Percentiles rank a stretch among this genome's conserved stretches.
Conservation (phyloP, 2,329 filamentous ascomycete species). For the Grosmannia huntii region DNA sequence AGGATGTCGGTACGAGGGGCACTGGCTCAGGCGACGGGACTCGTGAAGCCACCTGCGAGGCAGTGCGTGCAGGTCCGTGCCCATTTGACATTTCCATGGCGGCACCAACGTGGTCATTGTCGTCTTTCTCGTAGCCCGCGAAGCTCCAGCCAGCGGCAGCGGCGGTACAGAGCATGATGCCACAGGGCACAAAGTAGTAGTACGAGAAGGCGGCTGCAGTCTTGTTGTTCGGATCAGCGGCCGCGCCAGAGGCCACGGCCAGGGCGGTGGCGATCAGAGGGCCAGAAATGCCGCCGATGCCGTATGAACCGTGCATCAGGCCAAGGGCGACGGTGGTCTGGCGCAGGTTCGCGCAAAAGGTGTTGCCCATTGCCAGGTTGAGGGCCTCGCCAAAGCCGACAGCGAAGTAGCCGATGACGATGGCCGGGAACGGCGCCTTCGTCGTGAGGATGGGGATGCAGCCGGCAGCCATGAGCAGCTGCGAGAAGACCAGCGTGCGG, state of each 20-base stretch:
- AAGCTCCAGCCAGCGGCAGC: constrained; percentile 54
- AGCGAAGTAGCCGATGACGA: constrained; percentile 58
- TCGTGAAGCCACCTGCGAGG: not conserved
- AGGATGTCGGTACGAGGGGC: not conserved
- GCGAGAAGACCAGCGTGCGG: constrained; percentile 46
- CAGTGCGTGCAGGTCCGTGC: not conserved
- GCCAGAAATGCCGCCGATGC: constrained; percentile 50
- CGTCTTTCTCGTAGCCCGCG: constrained; percentile 54
- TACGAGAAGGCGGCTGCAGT: constrained; percentile 22
- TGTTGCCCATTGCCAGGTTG: constrained; percentile 44
- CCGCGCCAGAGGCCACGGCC: constrained; percentile 41
- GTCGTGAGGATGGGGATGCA: constrained; percentile 54
- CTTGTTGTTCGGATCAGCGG: not conserved
- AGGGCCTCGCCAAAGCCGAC: constrained; percentile 46
- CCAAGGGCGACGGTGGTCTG: constrained; percentile 45
- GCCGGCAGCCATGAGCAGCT: constrained; percentile 42
- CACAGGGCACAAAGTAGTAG: constrained; percentile 59
- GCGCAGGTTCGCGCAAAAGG: constrained; percentile 25
- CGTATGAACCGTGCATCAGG: constrained; percentile 54
- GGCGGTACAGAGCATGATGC: constrained; percentile 43
- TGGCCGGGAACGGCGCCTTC: constrained; percentile 53
- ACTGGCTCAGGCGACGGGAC: not conserved
- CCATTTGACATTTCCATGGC: not conserved
- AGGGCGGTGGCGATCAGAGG: constrained; percentile 66
- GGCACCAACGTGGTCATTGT: constrained; percentile 6